Evolutionary conservation across 805 yeast genomes (phyloP), one percentile per base, ranked within the genome.

Genomic region (Myxozyma lipomycoides): DNA sequence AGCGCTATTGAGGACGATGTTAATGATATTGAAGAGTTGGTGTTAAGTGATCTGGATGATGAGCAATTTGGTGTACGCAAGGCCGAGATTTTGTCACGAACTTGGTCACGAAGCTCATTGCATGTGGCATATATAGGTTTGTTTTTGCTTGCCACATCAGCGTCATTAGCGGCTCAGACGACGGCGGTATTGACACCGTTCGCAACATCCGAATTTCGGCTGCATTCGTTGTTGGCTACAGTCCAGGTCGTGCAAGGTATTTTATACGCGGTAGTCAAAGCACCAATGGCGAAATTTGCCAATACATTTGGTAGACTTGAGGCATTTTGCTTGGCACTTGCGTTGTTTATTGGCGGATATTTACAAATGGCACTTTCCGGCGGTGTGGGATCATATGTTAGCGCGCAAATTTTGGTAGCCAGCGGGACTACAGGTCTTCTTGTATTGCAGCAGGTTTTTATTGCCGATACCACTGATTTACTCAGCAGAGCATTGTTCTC

Each of bases 281-380:
- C 76, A 3, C 58, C 72, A 19, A 55, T 73, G 59, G 75, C 75
- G 28, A 73, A 71, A 57, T 42, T 72, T 24, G 65, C 75, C 1
- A 75, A 73, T 52, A 64, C 70, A 28, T 62, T 70, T 35, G 74
- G 75, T 2, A 67, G 75, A 52, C 67, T 72, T n/a, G 63, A 64
- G 50, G 70, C 74, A 6, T 71, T 71, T 45, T 50, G 63, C 12
- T 26, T 70, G 21, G 62, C 67, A 4, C 44, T 72, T 6, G n/a
- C 58, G 18, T 45, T 73, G 17, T 67, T 68, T 48, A 62, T 65
- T n/a, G 47, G 69, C 26, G 74, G 76, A 25, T 63, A 67, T 47
- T 60, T 72, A 40, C 61, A 71, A 43, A 62, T 68, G 51, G 70
- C 75, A n/a, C 63, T 67, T 36, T 64, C 72, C 19, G 65, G 61